Conservation (phyloP, 768 basidiomycete species). For the Tricholomella constricta region DNA sequence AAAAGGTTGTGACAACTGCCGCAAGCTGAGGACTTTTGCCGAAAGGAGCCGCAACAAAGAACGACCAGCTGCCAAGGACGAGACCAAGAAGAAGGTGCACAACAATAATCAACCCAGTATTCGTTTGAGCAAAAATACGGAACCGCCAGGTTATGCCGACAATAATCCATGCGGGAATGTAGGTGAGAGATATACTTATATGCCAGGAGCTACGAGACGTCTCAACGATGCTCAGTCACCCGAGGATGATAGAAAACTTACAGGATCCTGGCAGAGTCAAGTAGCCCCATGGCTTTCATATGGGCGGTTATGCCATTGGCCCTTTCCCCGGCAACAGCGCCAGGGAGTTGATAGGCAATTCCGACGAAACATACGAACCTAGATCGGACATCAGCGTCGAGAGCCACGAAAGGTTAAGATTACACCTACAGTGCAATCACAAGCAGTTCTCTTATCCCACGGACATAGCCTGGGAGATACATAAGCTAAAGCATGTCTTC, state of each 20-base stretch:
- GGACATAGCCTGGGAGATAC: slow-evolving; percentile 51
- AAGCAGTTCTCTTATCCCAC: slow-evolving; percentile 61
- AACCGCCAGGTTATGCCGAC: slow-evolving; percentile 66
- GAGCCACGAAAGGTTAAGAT: neutral
- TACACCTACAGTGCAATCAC: slow-evolving; percentile 63
- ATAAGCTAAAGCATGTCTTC: slow-evolving; percentile 9
- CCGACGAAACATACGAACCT: slow-evolving; percentile 75
- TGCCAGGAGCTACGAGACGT: slow-evolving; percentile 57
- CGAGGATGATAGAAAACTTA: slow-evolving; percentile 26
- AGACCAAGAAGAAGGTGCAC: slow-evolving; percentile 71
- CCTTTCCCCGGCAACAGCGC: slow-evolving; percentile 66
- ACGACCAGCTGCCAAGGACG: slow-evolving; percentile 68
- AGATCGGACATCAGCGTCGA: neutral
- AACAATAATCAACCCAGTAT: slow-evolving; percentile 57
- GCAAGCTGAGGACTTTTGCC: slow-evolving; percentile 74
- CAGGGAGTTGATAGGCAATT: slow-evolving; percentile 78
- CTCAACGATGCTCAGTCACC: neutral
- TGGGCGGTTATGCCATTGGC: slow-evolving; percentile 66
- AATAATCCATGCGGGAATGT: slow-evolving; percentile 78
- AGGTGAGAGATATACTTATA: slow-evolving; percentile 60
- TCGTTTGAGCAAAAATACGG: slow-evolving; percentile 65
- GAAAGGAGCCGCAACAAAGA: slow-evolving; percentile 70
- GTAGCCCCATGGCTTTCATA: slow-evolving; percentile 79
- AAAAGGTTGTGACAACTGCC: slow-evolving; percentile 65
- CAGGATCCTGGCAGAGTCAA: slow-evolving; percentile 68